Base-by-base conservation (phyloP, 2,329 filamentous ascomycete species). In the Calonectria pteridis region DNA sequence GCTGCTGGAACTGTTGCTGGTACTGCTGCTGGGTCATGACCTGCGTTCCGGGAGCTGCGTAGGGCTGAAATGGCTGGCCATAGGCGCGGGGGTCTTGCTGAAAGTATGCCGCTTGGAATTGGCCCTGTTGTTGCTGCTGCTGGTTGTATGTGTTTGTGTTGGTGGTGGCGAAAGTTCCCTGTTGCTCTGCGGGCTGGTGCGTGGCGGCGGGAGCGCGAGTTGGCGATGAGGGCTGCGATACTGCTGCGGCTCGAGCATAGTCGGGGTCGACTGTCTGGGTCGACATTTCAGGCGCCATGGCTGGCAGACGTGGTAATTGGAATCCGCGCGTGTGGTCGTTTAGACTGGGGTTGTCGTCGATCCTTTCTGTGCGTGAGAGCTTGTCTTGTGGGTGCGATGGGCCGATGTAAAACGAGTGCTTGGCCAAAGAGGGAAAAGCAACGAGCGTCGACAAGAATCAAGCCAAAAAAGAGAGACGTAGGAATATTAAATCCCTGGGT, bases 51-150 rank as follows among this genome's bases (percentile, higher is more conserved):
- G 59, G 59, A 43, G 40, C 28, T 10, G n/a, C 14, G 69, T 80
- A 82, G 18, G 78, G 70, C 64, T 75, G 75, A 65, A 78, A 80
- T 11, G 77, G 73, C 10, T 79, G 79, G 4, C 79, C 80, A 53
- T 82, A 82, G n/a, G 77, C 67, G 28, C 71, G 72, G 63, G 81
- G 79, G 29, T 76, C 70, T 26, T 75, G 75, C 53, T 70, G 71
- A 58, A 75, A 77, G 71, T 72, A 53, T 35, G 51, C 68, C 40
- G 67, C 33, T n/a, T 69, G 69, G 23, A 75, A 77, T 40, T 78
- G 74, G 64, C 78, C 76, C 26, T 73, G 72, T 46, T 66, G 73
- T 5, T 59, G 46, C 29, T 31, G 23, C 11, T 69, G 53, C 13
- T 68, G 62, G 10, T 23, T 28, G 55, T 40, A 40, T 14, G 23